Base-by-base conservation (phyloP, 495 filamentous ascomycete species). In the Penicillium paradoxum region DNA sequence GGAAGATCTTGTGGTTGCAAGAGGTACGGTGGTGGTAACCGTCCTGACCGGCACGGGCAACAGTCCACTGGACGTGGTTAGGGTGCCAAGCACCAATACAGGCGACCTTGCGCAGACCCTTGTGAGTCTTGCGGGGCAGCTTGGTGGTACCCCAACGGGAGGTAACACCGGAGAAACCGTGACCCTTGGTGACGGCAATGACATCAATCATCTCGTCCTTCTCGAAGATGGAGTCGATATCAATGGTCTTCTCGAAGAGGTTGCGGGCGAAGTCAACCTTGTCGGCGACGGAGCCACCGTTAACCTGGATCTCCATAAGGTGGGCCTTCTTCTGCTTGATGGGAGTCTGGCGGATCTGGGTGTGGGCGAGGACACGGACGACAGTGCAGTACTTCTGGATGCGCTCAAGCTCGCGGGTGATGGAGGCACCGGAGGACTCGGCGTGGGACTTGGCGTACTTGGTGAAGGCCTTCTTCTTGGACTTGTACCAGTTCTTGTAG, bases 401-500 rank as follows among this genome's bases (percentile, higher is more conserved):
- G 76, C 95, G 91, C 84, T 96, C 92, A 63, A 97, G 87, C 79
- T 99, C 95, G 73, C 88, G 87, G 73, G 86, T 89, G 80, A 98
- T 86, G 60, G 89, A 87, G 64, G 89, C 79, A 65, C 89, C 92
- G 76, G 69, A 84, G 79, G 77, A 86, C 75, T 96, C 91, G 62
- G 95, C 87, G 86, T 97, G 89, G 84, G 95, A 92, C 89, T 97
- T 97, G 83, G 95, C 88, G 79, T 99, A 99, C 83, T 95, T 96
- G 81, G 95, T 99, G 83, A 97, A 99, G 52, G 95, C 95, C 91
- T 99, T 99, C 89, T 96, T 97, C 91, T 99, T 99, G 83, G 83
- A 88, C 83, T 95, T 95, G 88, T 99, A 99, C 95, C 95, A 99
- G 84, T 99, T 99, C 90, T 99, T 99, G 87, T 99, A 99, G 89